A percentile compares a stretch with the other conserved stretches of the same genome.
These are phyloP conservation scores for Phaffia australis DNA, from an alignment of 768 basidiomycete species.

Conservation along the genomic window DNA sequence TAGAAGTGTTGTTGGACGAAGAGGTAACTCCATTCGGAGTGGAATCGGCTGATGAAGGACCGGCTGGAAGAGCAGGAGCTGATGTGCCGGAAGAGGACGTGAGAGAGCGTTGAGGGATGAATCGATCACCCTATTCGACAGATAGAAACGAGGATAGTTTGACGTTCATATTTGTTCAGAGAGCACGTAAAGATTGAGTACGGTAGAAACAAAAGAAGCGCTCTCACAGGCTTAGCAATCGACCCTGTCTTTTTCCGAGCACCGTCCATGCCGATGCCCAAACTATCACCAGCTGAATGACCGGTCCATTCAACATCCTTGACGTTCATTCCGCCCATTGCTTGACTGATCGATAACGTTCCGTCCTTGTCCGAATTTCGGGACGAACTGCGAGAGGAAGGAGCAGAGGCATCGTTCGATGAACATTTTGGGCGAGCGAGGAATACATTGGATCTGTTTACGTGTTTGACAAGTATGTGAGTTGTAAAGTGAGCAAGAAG, in stretches of 20 bases:
- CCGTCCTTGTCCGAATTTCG: slow-evolving; percentile 1
- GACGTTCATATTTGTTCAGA: too few species aligned
- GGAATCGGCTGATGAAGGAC: background rate
- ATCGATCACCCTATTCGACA: slow-evolving; percentile 18
- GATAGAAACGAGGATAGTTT: too few species aligned
- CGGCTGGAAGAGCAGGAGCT: slow-evolving; percentile 6
- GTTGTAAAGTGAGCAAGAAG: too few species aligned
- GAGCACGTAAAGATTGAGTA: too few species aligned
- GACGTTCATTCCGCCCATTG: slow-evolving; percentile 19
- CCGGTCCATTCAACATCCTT: slow-evolving; percentile 10
- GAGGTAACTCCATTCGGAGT: too few species aligned
- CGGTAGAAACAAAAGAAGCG: too few species aligned
- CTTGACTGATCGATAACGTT: slow-evolving; percentile 20
- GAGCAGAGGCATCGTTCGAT: background rate
- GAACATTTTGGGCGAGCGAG: slow-evolving; percentile 10
- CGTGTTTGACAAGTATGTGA: too few species aligned
- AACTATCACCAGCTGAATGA: background rate
- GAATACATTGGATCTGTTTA: slow-evolving; percentile 22
- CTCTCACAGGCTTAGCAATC: background rate
- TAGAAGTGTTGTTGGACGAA: too few species aligned
- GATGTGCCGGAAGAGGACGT: slow-evolving; percentile 9
- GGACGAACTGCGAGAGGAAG: background rate
- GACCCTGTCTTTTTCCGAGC: too few species aligned
- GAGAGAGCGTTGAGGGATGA: slow-evolving; percentile 25
- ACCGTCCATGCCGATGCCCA: background rate